Conservation (phyloP, 2,329 filamentous ascomycete genomes). For the Diplodia mutila region DNA sequence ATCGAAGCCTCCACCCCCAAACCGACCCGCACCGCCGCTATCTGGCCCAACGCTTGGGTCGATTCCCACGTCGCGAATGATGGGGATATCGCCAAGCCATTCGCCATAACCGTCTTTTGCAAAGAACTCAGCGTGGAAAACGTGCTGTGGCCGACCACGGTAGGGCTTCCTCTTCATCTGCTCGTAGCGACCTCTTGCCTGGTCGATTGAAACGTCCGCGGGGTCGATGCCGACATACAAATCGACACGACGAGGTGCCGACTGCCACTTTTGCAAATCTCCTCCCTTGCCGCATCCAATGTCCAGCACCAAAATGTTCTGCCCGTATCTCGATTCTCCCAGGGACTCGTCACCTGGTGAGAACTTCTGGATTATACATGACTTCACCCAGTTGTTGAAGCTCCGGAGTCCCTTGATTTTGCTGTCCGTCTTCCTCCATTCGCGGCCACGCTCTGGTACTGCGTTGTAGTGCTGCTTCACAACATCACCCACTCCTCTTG, state of each 20-base stretch:
- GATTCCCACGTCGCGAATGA: conserved; percentile 86
- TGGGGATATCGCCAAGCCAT: conserved; percentile 76
- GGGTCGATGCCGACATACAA: conserved; percentile 95
- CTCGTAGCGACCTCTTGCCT: conserved; percentile 82
- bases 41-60: conserved; percentile 67
- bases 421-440: conserved; percentile 93
- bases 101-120: conserved; percentile 93
- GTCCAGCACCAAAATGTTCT: conserved; percentile 77
- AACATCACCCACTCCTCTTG: conserved; percentile 70
- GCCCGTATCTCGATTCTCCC: conserved; percentile 46
- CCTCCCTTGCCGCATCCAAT: conserved; percentile 97
- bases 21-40: conserved; percentile 63
- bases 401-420: conserved; percentile 92
- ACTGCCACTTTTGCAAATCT: conserved; percentile 94
- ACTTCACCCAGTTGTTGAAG: conserved; percentile 99
- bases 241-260: conserved; percentile 85
- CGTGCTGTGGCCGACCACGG: conserved; percentile 53
- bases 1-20: conserved; percentile 80
- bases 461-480: conserved; percentile 95
- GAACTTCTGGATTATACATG: conserved; percentile 95
- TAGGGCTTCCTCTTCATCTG: conserved; percentile 66
- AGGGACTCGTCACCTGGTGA: conserved; percentile 53
- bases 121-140: conserved; percentile 86
- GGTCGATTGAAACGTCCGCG: conserved; percentile 87
- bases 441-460: conserved; percentile 87